Conservation (phyloP, 345 rosid genomes). For the Laguncularia racemosa region DNA sequence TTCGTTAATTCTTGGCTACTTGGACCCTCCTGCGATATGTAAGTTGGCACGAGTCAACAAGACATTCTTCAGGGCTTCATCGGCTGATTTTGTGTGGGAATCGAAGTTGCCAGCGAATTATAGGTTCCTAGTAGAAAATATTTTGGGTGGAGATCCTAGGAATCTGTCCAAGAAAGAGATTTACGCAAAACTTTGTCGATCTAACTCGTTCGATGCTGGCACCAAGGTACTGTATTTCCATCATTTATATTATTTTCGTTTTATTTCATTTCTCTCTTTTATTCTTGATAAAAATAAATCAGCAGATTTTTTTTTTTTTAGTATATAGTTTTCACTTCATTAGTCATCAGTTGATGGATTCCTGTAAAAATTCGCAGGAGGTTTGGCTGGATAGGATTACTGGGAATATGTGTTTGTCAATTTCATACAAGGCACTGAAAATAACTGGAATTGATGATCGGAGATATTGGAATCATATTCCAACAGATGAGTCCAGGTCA, state of each 20-base stretch:
- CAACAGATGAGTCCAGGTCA: conserved; percentile 84
- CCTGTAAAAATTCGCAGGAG: conserved; percentile 27
- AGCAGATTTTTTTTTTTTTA: not conserved
- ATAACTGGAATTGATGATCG: conserved; percentile 87
- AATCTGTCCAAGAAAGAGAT: conserved; percentile 46
- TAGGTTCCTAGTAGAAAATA: conserved; percentile 39
- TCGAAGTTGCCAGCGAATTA: conserved; percentile 74
- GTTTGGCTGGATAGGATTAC: conserved; percentile 74
- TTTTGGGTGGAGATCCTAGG: conserved; percentile 28
- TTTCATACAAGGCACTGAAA: conserved; percentile 72
- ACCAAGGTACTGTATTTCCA: conserved; percentile 40
- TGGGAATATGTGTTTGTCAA: conserved; percentile 56
- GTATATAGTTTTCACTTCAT: not conserved
- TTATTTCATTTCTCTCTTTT: not conserved
- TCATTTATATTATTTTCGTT: not conserved
- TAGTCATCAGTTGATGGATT: not conserved
- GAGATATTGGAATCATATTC: conserved; percentile 78
- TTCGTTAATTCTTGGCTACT: conserved; percentile 42
- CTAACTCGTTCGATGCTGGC: conserved; percentile 55
- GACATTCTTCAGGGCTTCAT: conserved; percentile 61
- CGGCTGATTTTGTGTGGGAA: conserved; percentile 77
- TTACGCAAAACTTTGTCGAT: conserved; percentile 49
- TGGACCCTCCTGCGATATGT: conserved; percentile 90
- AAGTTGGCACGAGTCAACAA: conserved; percentile 47
- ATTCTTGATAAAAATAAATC: not conserved